Percentiles rank a stretch among this genome's conserved stretches.
These are phyloP conservation scores for Tranzscheliella williamsii DNA, from an alignment of 1,284 basidiomycete genomes.

Conservation along the genomic window DNA sequence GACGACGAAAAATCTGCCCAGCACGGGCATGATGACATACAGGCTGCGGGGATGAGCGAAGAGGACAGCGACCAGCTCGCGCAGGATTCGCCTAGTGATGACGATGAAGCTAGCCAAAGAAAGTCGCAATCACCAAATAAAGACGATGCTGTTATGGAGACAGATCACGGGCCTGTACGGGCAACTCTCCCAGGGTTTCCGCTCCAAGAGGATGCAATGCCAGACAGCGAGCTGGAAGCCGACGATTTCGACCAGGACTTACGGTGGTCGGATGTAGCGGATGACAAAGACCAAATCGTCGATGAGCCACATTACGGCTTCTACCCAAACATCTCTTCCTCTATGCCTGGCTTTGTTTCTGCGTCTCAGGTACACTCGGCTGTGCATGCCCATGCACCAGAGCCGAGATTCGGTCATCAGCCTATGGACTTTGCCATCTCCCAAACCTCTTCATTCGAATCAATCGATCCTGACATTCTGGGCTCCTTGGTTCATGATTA, in stretches of 20 bases:
- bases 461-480: slow-evolving; percentile 22
- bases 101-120: too few relatives aligned
- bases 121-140: too few relatives aligned
- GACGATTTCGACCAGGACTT: slow-evolving; percentile 34
- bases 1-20: slow-evolving; percentile 2
- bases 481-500: background rate
- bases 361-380: slow-evolving; percentile 19
- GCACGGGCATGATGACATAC: background rate
- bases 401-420: background rate
- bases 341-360: slow-evolving; percentile 25
- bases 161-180: too few relatives aligned
- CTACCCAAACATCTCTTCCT: slow-evolving; percentile 3
- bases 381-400: background rate
- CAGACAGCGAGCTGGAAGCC: slow-evolving; percentile 26
- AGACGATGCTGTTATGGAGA: too few relatives aligned
- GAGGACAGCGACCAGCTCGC: slow-evolving; percentile 1
- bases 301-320: background rate
- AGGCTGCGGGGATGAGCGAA: background rate
- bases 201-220: slow-evolving; percentile 11
- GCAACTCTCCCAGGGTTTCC: background rate
- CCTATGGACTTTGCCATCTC: background rate
- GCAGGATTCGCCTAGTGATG: too few relatives aligned
- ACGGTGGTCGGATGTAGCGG: slow-evolving; percentile 26
- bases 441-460: background rate
- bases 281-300: slow-evolving; percentile 1